phyloP scores from a whole-genome alignment of 2,329 filamentous ascomycete genomes.

The Gaeumannomyces tritici region DNA sequence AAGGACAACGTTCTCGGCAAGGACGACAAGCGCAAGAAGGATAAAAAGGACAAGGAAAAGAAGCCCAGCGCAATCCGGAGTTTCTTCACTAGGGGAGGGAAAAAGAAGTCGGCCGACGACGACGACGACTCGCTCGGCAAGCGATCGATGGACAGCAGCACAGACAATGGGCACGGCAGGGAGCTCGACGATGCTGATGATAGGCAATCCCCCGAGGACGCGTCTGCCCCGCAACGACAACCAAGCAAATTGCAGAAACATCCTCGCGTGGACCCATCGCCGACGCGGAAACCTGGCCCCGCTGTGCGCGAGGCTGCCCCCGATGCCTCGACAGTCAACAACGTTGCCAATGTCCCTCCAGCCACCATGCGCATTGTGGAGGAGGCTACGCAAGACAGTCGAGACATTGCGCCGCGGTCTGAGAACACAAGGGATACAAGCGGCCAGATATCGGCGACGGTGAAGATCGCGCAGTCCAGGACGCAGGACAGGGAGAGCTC shows the following conservation, averaged over 20 bases:
- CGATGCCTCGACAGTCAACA: slow-evolving; percentile 36
- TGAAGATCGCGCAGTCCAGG: slow-evolving; percentile 31
- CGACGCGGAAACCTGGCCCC: slow-evolving; percentile 28
- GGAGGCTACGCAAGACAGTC: slow-evolving; percentile 32
- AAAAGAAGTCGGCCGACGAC: slow-evolving; percentile 45
- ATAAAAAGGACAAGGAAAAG: slow-evolving; percentile 65
- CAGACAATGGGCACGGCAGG: slow-evolving; percentile 23
- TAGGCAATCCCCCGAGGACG: slow-evolving; percentile 36
- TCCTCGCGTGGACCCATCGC: slow-evolving; percentile 37
- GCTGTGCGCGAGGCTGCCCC: slow-evolving; percentile 22
- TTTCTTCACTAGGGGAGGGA: slow-evolving; percentile 55
- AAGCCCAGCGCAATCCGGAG: slow-evolving; percentile 47
- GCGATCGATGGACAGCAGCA: slow-evolving; percentile 45
- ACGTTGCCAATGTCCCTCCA: slow-evolving; percentile 45
- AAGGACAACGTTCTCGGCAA: slow-evolving; percentile 47
- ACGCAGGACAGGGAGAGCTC: slow-evolving; percentile 33
- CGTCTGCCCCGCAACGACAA: slow-evolving; percentile 37
- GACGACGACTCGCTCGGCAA: slow-evolving; percentile 54
- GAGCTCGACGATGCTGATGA: slow-evolving; percentile 33
- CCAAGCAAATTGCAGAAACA: slow-evolving; percentile 64
- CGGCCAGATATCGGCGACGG: slow-evolving; percentile 26
- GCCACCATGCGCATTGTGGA: slow-evolving; percentile 51
- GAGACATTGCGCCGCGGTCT: slow-evolving; percentile 9
- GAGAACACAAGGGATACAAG: not conserved
- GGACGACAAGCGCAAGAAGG: slow-evolving; percentile 67